Percentiles rank a stretch among this genome's conserved stretches.
Conservation (phyloP, 176 grass and related monocot species). For the Saccharum spontaneum region DNA sequence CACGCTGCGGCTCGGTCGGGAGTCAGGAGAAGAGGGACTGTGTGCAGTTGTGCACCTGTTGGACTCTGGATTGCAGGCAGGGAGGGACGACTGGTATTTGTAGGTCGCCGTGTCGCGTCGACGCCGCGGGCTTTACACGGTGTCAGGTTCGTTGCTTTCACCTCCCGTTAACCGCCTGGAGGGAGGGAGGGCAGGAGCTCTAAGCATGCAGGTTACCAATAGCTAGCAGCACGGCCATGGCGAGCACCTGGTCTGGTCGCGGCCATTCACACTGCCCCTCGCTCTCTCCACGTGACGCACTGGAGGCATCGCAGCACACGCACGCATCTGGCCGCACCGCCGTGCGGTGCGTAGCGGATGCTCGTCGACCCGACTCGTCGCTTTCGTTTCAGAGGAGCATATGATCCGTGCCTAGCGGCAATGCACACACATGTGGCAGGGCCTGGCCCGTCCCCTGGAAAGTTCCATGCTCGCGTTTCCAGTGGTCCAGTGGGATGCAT, state of each 20-base stretch:
- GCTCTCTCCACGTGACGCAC: neutral
- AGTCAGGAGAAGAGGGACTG: neutral
- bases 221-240: neutral
- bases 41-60: neutral
- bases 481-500: neutral
- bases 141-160: slow-evolving; percentile 32
- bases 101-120: neutral
- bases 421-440: neutral
- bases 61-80: neutral
- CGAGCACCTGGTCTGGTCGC: too few species aligned
- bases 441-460: neutral
- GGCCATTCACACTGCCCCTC: too few species aligned
- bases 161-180: neutral
- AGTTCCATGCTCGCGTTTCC: neutral
- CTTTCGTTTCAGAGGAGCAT: slow-evolving; percentile 25
- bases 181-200: neutral
- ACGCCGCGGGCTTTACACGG: slow-evolving; percentile 35
- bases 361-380: neutral
- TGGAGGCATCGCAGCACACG: neutral
- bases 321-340: neutral
- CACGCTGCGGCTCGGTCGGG: neutral
- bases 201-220: neutral
- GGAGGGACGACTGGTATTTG: slow-evolving; percentile 21
- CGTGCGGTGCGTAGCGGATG: neutral
- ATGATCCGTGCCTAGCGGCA: neutral